These are phyloP conservation scores for Eucalyptus regnans DNA, from an alignment of 345 rosid species.

Conservation along the genomic window DNA sequence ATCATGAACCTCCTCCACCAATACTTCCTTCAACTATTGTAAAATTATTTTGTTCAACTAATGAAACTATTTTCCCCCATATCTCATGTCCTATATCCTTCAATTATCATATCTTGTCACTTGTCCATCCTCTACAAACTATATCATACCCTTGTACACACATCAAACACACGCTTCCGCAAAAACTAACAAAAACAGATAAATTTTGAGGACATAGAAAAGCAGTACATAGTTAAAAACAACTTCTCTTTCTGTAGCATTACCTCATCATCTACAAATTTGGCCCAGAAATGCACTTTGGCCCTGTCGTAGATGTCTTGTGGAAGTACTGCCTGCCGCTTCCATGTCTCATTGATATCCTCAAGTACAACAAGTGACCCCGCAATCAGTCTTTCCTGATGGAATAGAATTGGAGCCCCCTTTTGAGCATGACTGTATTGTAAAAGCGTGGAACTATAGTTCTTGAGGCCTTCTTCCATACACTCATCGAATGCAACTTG, in stretches of 20 bases:
- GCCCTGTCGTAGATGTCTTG: slow-evolving; percentile 4
- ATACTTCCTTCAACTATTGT: too few species aligned
- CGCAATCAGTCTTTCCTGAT: slow-evolving; percentile 5
- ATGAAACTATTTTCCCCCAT: too few species aligned
- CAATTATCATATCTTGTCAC: too few species aligned
- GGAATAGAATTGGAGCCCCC: slow-evolving; percentile 15
- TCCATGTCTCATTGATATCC: slow-evolving; percentile 11
- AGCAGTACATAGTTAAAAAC: too few species aligned
- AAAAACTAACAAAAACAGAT: neutral
- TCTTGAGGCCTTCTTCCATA: slow-evolving; percentile 5
- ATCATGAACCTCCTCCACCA: too few species aligned
- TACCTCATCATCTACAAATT: slow-evolving; percentile 19
- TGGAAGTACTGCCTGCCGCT: slow-evolving; percentile 1
- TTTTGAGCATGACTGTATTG: slow-evolving; percentile 8
- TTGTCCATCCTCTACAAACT: too few species aligned
- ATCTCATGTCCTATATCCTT: too few species aligned
- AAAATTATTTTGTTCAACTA: too few species aligned
- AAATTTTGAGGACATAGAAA: too few species aligned
- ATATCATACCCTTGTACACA: too few species aligned
- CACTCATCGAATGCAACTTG: neutral
- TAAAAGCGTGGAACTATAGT: slow-evolving; percentile 8
- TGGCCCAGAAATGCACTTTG: slow-evolving; percentile 13
- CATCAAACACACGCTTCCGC: too few species aligned
- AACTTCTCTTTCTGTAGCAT: neutral
- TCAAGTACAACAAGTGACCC: slow-evolving; percentile 11